Percentiles rank a stretch among this genome's conserved stretches.
phyloP scores from a whole-genome alignment of 1,284 basidiomycete species.

The Rhodotorula sp. region DNA sequence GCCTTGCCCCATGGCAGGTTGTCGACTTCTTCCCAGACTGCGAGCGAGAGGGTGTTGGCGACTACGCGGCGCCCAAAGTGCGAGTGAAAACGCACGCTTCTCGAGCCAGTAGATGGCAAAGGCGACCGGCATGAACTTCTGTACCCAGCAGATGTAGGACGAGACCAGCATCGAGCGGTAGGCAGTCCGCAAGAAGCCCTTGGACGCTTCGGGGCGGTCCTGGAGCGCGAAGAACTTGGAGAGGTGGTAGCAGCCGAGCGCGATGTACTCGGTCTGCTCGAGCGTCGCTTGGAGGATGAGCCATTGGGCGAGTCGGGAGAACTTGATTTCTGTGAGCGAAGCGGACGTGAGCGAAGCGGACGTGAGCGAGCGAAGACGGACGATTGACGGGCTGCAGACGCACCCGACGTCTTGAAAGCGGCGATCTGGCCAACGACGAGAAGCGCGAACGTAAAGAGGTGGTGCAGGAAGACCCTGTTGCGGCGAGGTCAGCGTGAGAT shows the following conservation, averaged over 20 bases:
- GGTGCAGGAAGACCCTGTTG: constrained; percentile 9
- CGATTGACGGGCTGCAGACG: neutral
- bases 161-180: constrained; percentile 4
- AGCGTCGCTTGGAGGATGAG: constrained; percentile 14
- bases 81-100: constrained; percentile 1
- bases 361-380: neutral
- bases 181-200: neutral
- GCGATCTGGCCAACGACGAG: constrained; percentile 13
- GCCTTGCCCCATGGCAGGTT: constrained; percentile 1
- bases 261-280: constrained; percentile 9
- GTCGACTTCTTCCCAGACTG: constrained; percentile 27
- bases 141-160: constrained; percentile 13
- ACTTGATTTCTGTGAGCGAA: constrained; percentile 3
- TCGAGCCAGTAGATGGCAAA: constrained; percentile 21
- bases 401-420: constrained; percentile 9
- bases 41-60: neutral
- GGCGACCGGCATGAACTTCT: constrained; percentile 17
- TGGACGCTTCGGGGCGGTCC: neutral
- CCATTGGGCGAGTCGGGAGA: constrained; percentile 19
- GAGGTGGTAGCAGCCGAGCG: constrained; percentile 5
- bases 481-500: too few relatives aligned
- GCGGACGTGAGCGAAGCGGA: neutral
- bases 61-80: neutral
- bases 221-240: constrained; percentile 5
- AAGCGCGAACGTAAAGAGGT: constrained; percentile 9